Evolutionary conservation across 768 basidiomycete genomes (phyloP).

Genomic region (Paxillus involutus): DNA sequence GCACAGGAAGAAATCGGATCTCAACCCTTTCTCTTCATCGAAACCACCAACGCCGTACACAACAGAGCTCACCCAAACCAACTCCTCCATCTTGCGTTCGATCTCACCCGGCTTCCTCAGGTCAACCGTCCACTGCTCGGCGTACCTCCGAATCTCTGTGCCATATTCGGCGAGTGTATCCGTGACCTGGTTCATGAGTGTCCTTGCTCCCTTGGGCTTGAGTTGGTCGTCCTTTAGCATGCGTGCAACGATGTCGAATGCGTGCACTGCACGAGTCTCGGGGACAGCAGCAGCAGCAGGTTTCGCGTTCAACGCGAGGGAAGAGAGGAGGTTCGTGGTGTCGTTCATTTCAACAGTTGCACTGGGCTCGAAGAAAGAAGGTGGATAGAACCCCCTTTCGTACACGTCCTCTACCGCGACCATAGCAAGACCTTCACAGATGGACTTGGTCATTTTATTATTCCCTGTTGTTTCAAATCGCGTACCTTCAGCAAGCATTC

Average conservation of each 20-base stretch:
- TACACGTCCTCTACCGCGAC: slow-evolving; percentile 29
- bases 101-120: slow-evolving; percentile 35
- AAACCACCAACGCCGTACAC: slow-evolving; percentile 59
- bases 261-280: slow-evolving; percentile 20
- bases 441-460: not conserved
- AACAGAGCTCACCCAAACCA: slow-evolving; percentile 55
- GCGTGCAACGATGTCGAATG: slow-evolving; percentile 52
- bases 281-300: not conserved
- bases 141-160: slow-evolving; percentile 15
- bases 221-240: slow-evolving; percentile 49
- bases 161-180: not conserved
- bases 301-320: slow-evolving; percentile 8
- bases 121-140: slow-evolving; percentile 44
- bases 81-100: slow-evolving; percentile 60
- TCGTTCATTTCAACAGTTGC: not conserved
- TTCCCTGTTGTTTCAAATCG: too few relatives aligned
- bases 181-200: slow-evolving; percentile 21
- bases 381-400: slow-evolving; percentile 33
- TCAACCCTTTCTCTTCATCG: slow-evolving; percentile 49
- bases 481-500: slow-evolving; percentile 62
- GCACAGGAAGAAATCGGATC: slow-evolving; percentile 51
- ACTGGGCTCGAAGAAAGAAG: slow-evolving; percentile 8
- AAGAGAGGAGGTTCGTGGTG: slow-evolving; percentile 3
- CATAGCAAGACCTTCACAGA: slow-evolving; percentile 24
- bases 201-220: not conserved